Evolutionary conservation across 345 rosid genomes (phyloP), one percentile per base, ranked within the genome.

Genomic region (Syzygium grande): DNA sequence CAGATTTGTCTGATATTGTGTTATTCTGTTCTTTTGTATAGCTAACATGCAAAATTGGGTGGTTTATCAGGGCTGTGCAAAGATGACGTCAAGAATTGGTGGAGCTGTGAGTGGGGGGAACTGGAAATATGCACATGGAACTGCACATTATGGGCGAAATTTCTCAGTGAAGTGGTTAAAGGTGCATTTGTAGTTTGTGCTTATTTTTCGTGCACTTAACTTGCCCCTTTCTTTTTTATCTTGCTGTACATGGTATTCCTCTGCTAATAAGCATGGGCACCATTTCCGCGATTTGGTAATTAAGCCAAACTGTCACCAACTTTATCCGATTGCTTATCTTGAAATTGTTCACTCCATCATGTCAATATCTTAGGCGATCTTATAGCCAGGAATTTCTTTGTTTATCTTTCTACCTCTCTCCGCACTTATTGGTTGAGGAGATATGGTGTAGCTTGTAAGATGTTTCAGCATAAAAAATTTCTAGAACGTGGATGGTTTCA

Each of bases 101-200:
- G 99, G 97, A 88, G 90, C 95, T 90, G 92, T 92, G 89, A 94
- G 93, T 89, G 98, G 98, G 59, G 99, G 99, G 55, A 98, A 97
- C 89, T 97, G 99, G 99, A 96, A 98, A 93, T 95, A 97, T 91
- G 98, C 96, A 43, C 99, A 98, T 90, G 99, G 99, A 92, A 97
- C 99, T 88, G 98, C 98, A 84, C 98, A 95, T 90, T 98, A 95
- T 90, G 99, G 99, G 87, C 92, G 99, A 79, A 98, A 98, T 91
- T 98, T 98, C 93, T 95, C 99, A 58, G 98, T 98, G 89, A 97
- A 98, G 92, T 98, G 99, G 99, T 93, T 98, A 90, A 98, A 98
- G 98, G 99, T 95, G 83, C 83, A 73, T 73, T 73, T 4, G 11
- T 38, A 73, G 83, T 73, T 27, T 73, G 11, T 73, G 49, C 49